A percentile compares a stretch with the other conserved stretches of the same genome.
phyloP scores from a whole-genome alignment of 2,329 filamentous ascomycete genomes.

The Blumeriella jaapii region DNA sequence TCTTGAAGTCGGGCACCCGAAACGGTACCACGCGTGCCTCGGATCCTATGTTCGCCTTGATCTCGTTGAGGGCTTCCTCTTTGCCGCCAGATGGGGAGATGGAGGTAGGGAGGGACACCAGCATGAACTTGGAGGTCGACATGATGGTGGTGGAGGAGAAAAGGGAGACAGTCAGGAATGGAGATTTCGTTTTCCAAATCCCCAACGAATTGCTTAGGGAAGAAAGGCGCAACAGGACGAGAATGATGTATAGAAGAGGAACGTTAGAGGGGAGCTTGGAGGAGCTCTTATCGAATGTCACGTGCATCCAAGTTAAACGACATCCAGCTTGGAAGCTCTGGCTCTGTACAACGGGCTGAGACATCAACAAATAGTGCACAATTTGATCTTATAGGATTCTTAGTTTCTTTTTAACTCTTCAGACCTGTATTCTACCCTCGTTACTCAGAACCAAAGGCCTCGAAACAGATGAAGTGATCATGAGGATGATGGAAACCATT shows the following conservation, averaged over 20 bases:
- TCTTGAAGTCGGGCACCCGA: constrained; percentile 87
- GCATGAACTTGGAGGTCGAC: constrained; percentile 49
- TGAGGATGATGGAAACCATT: too few relatives aligned
- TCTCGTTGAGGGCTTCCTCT: constrained; percentile 68
- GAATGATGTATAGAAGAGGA: too few relatives aligned
- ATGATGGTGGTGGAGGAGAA: constrained; percentile 14
- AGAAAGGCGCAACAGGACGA: neutral
- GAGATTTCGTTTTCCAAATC: neutral
- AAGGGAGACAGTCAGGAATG: neutral
- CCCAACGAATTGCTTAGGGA: neutral
- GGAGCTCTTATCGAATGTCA: too few relatives aligned
- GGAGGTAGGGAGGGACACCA: constrained; percentile 81
- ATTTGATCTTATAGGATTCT: too few relatives aligned
- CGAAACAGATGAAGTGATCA: too few relatives aligned
- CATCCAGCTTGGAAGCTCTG: constrained; percentile 2
- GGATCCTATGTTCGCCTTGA: constrained; percentile 64
- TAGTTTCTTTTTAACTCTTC: too few relatives aligned
- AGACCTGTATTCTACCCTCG: too few relatives aligned
- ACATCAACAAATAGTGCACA: too few relatives aligned
- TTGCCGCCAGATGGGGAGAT: constrained; percentile 71
- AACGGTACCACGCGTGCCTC: constrained; percentile 69
- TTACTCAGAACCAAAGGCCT: too few relatives aligned
- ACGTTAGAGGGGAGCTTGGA: too few relatives aligned
- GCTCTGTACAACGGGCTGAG: too few relatives aligned
- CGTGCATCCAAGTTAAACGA: too few relatives aligned